Base-by-base conservation (phyloP, 768 basidiomycete genomes). In the Suillus tomentosus region DNA sequence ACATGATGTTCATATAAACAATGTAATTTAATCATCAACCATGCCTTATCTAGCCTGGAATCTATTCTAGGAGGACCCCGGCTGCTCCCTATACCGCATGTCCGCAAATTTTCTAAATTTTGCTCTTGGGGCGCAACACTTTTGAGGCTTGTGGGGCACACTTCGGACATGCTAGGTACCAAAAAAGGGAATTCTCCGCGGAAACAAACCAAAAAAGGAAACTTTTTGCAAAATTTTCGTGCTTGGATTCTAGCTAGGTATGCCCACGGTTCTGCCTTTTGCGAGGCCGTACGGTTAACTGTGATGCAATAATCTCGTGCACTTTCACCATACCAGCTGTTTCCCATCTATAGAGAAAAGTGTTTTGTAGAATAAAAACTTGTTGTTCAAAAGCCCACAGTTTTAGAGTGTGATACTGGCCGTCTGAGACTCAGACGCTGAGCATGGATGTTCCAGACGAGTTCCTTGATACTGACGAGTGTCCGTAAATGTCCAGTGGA, bases 301-400 rank as follows among this genome's bases (percentile, higher is more conserved):
- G 47, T n/a, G 47, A 48, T 48, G 47, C 47, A 48, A 24, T 48
- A 48, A 48, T 48, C 10, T 48, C 3, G 11, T n/a, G n/a, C 22
- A 22, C 47, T 48, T 2, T 48, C 11, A 47, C 22, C 45, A 19
- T 43, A 43, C 42, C 42, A 43, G 17, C 45, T n/a, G 45, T 47
- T n/a, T 47, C 45, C 45, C 45, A 47, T n/a, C 45, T 47, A 47
- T 47, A 47, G 45, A n/a, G n/a, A n/a, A n/a, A n/a, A n/a, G n/a
- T n/a, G n/a, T 45, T 45, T 45, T 45, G 43, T 45, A 19, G 43
- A 45, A 45, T 45, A 45, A 19, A 45, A 45, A 45, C 43, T 45
- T 45, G 43, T 19, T 19, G 8, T 45, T 45, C 43, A 45, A 45
- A 45, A 45, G 43, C 19, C 43, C 43, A 45, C 19, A 7, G 45